Percentiles rank a stretch among this genome's conserved stretches.
phyloP scores from a whole-genome alignment of 805 yeast species.

The Wickerhamiella azyma region DNA sequence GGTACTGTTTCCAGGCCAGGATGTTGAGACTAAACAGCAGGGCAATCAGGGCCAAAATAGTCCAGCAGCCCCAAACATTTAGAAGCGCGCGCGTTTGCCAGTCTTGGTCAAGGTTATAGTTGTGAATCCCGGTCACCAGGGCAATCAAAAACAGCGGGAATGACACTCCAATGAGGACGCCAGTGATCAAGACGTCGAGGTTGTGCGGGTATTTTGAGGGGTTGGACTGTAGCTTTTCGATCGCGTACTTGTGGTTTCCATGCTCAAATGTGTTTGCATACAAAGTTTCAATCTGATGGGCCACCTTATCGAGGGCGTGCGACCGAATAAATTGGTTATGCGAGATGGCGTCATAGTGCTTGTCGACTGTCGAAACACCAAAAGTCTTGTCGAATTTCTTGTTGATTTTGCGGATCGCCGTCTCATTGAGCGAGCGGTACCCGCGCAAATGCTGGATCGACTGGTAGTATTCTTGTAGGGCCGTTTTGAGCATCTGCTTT shows the following conservation, averaged over 20 bases:
- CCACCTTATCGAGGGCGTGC: constrained; percentile 51
- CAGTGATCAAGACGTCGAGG: constrained; percentile 40
- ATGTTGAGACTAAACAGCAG: constrained; percentile 57
- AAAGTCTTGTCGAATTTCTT: constrained; percentile 77
- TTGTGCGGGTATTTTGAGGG: constrained; percentile 24
- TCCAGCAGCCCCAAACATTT: constrained; percentile 90
- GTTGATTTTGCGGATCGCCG: constrained; percentile 78
- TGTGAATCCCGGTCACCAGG: constrained; percentile 35
- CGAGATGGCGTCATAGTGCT: constrained; percentile 44
- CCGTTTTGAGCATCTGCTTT: constrained; percentile 50
- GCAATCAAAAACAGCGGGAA: constrained; percentile 55
- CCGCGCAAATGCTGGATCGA: constrained; percentile 56
- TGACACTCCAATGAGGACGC: constrained; percentile 55
- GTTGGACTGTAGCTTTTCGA: constrained; percentile 44
- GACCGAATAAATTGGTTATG: constrained; percentile 45
- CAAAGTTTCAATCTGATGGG: constrained; percentile 50
- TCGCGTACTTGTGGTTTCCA: constrained; percentile 56
- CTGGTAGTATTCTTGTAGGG: constrained; percentile 59
- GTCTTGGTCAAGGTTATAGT: constrained; percentile 26
- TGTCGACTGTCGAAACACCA: constrained; percentile 32
- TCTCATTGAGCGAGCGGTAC: constrained; percentile 62
- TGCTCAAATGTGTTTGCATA: constrained; percentile 54
- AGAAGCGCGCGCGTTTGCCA: constrained; percentile 48
- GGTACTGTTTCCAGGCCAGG: constrained; percentile 54
- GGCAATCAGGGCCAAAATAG: constrained; percentile 46